phyloP scores from a whole-genome alignment of 163 green algal species.

The Smithsoniella earleae region DNA sequence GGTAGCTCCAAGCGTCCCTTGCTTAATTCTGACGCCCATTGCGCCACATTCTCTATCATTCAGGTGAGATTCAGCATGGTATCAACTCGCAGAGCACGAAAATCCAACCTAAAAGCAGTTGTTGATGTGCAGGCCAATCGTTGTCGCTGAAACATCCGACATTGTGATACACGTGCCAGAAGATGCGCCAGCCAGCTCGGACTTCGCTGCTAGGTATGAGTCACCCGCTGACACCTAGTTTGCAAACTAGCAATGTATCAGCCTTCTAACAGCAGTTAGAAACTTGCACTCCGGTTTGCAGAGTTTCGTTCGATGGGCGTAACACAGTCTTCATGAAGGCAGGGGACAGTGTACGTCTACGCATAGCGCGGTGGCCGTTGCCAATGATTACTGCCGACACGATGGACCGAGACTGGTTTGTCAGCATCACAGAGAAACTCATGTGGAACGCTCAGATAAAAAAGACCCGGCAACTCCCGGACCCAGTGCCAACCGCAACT shows the following conservation, averaged over 20 bases:
- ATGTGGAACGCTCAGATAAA: constrained; percentile 49
- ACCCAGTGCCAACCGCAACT: not conserved
- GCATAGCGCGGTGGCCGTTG: constrained; percentile 61
- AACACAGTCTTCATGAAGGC: constrained; percentile 51
- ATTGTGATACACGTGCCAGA: constrained; percentile 69
- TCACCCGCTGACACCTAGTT: too few relatives aligned
- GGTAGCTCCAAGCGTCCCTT: constrained; percentile 76
- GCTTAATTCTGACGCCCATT: constrained; percentile 79
- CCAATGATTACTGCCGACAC: constrained; percentile 68
- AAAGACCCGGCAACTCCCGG: not conserved
- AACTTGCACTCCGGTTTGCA: too few relatives aligned
- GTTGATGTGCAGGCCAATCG: constrained; percentile 52
- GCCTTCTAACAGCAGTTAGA: too few relatives aligned
- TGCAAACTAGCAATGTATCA: too few relatives aligned
- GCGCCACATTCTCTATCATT: constrained; percentile 74
- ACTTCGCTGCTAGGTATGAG: constrained; percentile 8
- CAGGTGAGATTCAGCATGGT: constrained; percentile 9
- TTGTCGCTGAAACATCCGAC: constrained; percentile 73
- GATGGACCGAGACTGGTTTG: constrained; percentile 63
- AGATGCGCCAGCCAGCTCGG: constrained; percentile 26
- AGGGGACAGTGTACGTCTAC: constrained; percentile 51
- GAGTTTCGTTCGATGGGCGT: constrained; percentile 73
- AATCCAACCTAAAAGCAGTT: too few relatives aligned
- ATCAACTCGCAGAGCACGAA: too few relatives aligned
- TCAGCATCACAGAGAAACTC: constrained; percentile 63